A percentile compares a stretch with the other conserved stretches of the same genome.
phyloP scores from a whole-genome alignment of 2,329 filamentous ascomycete genomes.

The Lachnellula suecica region DNA sequence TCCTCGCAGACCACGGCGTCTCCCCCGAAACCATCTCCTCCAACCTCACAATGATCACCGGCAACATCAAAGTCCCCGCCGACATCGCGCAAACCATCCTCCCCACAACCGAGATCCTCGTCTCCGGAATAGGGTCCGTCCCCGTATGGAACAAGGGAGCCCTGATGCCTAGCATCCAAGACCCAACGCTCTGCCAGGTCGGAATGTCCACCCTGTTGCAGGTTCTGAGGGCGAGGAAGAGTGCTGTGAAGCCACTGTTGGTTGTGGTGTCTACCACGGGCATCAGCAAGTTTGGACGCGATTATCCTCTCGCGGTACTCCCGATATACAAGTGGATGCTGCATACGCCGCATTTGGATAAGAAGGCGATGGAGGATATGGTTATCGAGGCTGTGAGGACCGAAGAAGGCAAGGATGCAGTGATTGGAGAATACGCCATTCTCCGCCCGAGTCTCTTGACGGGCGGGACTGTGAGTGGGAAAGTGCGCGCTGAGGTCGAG shows the following conservation, averaged over 20 bases:
- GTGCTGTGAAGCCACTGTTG: slow-evolving; percentile 34
- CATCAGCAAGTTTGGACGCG: slow-evolving; percentile 37
- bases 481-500: slow-evolving; percentile 25
- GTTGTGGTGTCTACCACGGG: slow-evolving; percentile 44
- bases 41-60: slow-evolving; percentile 45
- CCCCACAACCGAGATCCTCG: slow-evolving; percentile 36
- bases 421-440: slow-evolving; percentile 12
- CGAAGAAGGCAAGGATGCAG: slow-evolving; percentile 17
- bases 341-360: slow-evolving; percentile 45
- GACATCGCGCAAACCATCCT: slow-evolving; percentile 39
- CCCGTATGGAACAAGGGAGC: slow-evolving; percentile 27
- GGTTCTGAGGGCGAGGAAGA: slow-evolving; percentile 23
- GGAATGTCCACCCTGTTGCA: slow-evolving; percentile 43
- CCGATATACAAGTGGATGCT: slow-evolving; percentile 46
- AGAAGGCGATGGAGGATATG: slow-evolving; percentile 45
- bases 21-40: slow-evolving; percentile 10
- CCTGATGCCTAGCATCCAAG: slow-evolving; percentile 39
- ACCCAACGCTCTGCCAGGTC: slow-evolving; percentile 48
- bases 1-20: slow-evolving; percentile 28
- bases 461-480: slow-evolving; percentile 26
- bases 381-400: slow-evolving; percentile 28
- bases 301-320: slow-evolving; percentile 42
- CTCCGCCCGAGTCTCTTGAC: slow-evolving; percentile 32
- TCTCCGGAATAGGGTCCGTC: slow-evolving; percentile 46
- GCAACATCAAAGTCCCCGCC: slow-evolving; percentile 45